Evolutionary conservation across 2,329 filamentous ascomycete species (phyloP).

Genomic region (Ophiocordyceps unilateralis): DNA sequence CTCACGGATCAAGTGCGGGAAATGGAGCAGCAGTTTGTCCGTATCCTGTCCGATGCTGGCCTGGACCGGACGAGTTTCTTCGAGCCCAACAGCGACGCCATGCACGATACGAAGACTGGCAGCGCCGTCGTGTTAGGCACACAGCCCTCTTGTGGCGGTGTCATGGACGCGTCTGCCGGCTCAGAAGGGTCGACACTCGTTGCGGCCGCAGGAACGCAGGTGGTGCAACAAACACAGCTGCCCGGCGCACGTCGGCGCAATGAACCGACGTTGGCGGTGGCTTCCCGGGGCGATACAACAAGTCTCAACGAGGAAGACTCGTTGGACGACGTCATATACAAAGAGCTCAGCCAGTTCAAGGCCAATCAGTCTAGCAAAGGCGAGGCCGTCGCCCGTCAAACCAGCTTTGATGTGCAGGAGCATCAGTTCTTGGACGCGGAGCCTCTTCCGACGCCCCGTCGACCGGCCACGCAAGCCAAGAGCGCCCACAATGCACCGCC

Average conservation of each 20-base stretch:
- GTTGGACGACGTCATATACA: slow-evolving; percentile 1
- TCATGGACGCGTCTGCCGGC: slow-evolving; percentile 15
- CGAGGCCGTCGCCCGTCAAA: background rate
- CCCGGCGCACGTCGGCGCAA: slow-evolving; percentile 11
- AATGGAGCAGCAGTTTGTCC: slow-evolving; percentile 24
- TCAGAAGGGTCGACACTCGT: slow-evolving; percentile 15
- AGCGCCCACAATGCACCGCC: background rate
- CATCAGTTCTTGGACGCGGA: slow-evolving; percentile 9
- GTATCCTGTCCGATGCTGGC: slow-evolving; percentile 24
- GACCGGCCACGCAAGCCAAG: slow-evolving; percentile 2
- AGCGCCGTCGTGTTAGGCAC: slow-evolving; percentile 24
- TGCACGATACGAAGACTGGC: slow-evolving; percentile 2
- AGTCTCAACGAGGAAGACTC: slow-evolving; percentile 9
- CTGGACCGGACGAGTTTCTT: slow-evolving; percentile 19
- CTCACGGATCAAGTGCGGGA: slow-evolving; percentile 26
- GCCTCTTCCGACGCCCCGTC: slow-evolving; percentile 2
- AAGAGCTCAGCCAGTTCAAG: background rate
- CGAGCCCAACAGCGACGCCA: background rate
- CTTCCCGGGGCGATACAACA: slow-evolving; percentile 8
- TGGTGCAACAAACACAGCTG: slow-evolving; percentile 35
- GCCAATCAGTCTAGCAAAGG: background rate
- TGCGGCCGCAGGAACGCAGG: slow-evolving; percentile 22
- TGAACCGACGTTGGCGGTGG: slow-evolving; percentile 4
- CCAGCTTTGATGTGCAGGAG: background rate
- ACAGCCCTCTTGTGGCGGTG: slow-evolving; percentile 17